Conservation (phyloP, 1,284 basidiomycete species). For the Rhodotorula sp. region DNA sequence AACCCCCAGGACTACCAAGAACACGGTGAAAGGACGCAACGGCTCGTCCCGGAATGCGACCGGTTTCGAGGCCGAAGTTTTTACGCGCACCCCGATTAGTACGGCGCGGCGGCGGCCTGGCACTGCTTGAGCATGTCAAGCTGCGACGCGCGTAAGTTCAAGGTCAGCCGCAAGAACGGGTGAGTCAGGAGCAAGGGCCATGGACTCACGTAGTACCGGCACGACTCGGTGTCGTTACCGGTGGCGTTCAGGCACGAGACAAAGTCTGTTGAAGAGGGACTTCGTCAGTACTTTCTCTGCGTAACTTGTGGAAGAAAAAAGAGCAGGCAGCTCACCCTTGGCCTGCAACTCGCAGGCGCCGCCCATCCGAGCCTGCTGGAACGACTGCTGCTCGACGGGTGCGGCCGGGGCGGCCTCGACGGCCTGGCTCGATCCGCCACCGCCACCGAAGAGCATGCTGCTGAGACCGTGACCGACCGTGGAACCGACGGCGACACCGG, state of each 20-base stretch:
- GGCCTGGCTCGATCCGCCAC: constrained; percentile 45
- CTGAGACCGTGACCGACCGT: constrained; percentile 59
- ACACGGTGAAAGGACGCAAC: too few relatives aligned
- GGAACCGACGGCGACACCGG: constrained; percentile 57
- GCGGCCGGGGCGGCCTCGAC: constrained; percentile 48
- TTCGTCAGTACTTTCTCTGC: background rate
- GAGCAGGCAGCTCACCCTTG: constrained; percentile 52
- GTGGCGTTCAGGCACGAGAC: constrained; percentile 57
- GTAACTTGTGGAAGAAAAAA: too few relatives aligned
- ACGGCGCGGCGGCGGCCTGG: constrained; percentile 53
- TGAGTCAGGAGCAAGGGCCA: background rate
- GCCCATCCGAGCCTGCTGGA: constrained; percentile 42
- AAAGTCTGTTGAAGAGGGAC: constrained; percentile 49
- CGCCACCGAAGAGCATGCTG: constrained; percentile 58
- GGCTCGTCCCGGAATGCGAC: background rate
- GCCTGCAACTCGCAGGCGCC: constrained; percentile 57
- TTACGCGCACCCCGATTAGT: constrained; percentile 43
- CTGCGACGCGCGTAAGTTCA: background rate
- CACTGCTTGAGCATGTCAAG: constrained; percentile 53
- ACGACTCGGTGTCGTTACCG: constrained; percentile 57
- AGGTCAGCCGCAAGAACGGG: constrained; percentile 48
- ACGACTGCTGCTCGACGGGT: constrained; percentile 48
- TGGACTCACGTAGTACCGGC: constrained; percentile 54
- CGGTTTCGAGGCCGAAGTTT: background rate
- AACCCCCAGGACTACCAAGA: too few relatives aligned